Conservation (phyloP, 495 filamentous ascomycete species). For the Parathielavia appendiculata region DNA sequence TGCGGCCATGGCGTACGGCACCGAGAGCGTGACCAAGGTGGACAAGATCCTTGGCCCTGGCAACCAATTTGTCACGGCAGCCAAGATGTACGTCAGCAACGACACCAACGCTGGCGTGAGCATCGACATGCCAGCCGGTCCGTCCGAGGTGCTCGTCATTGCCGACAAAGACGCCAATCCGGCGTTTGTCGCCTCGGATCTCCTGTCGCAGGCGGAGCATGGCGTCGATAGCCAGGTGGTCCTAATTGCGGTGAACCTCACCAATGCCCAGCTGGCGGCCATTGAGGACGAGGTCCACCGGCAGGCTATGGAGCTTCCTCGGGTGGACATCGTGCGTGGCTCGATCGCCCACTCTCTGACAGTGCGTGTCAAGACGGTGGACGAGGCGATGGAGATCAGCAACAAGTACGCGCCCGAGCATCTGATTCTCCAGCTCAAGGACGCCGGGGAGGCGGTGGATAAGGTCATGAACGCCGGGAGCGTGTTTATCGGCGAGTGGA, state of each 20-base stretch:
- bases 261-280: slow-evolving; percentile 61
- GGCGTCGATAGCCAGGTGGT: slow-evolving; percentile 94
- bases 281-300: slow-evolving; percentile 87
- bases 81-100: slow-evolving; percentile 95
- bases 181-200: slow-evolving; percentile 89
- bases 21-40: slow-evolving; percentile 81
- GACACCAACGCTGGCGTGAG: slow-evolving; percentile 90
- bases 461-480: slow-evolving; percentile 90
- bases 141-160: slow-evolving; percentile 91
- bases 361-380: slow-evolving; percentile 69
- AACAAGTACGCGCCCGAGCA: slow-evolving; percentile 98
- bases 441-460: slow-evolving; percentile 64
- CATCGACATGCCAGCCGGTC: slow-evolving; percentile 98
- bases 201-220: slow-evolving; percentile 94
- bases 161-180: slow-evolving; percentile 89
- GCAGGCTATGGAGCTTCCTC: slow-evolving; percentile 82
- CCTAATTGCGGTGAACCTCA: slow-evolving; percentile 77
- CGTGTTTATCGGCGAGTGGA: slow-evolving; percentile 94
- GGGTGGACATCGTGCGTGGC: slow-evolving; percentile 90
- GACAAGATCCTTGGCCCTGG: slow-evolving; percentile 98
- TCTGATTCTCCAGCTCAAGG: slow-evolving; percentile 80
- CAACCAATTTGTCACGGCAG: slow-evolving; percentile 97
- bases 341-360: slow-evolving; percentile 88
- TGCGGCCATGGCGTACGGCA: slow-evolving; percentile 80
- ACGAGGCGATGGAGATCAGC: slow-evolving; percentile 80